Evolutionary conservation across 768 basidiomycete genomes (phyloP), one percentile per base, ranked within the genome.

Genomic region (Hericium erinaceus): DNA sequence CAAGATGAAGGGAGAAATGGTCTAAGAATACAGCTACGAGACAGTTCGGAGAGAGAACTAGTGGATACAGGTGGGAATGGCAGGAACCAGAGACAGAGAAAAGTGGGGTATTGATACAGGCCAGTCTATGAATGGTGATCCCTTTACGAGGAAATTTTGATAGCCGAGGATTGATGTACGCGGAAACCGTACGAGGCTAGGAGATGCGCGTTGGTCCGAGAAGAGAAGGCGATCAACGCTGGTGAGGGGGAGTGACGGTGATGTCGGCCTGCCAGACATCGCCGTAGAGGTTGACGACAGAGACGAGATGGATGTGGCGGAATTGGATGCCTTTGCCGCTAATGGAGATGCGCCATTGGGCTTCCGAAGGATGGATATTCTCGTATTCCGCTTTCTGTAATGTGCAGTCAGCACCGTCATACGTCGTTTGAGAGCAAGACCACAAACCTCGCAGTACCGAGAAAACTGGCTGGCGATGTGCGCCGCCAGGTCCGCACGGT

Each of bases 181-280:
- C 5, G 33, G 6, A 2, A 8, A 8, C 26, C 26, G 5, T 26
- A 26, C 26, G 26, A 26, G 26, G 26, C 22, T 22, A 33, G 33
- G 33, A 33, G 1, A 8, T 33, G 33, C 33, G 33, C 33, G 33
- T 33, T 10, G 46, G n/a, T 20, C 18, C 18, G 12, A 9, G n/a
- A 48, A n/a, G 16, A 48, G 46, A n/a, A 3, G 9, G n/a, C 46
- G 3, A 16, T 26, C 28, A 24, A 20, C 16, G 20, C 20, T 20
- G 18, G 26, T 22, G 28, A 11, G 20, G 22, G 49, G 8, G 49
- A 10, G 20, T 16, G 52, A 53, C 33, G 38, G 39, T 53, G 44
- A 55, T 24, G 16, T 55, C 54, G 10, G 54, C 54, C 40, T 48
- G 54, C 54, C 54, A 55, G n/a, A 33, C 24, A 37, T 55, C 54